Percentiles rank a stretch among this genome's conserved stretches.
Conservation (phyloP, 1,284 basidiomycete genomes). For the Agroathelia rolfsii region DNA sequence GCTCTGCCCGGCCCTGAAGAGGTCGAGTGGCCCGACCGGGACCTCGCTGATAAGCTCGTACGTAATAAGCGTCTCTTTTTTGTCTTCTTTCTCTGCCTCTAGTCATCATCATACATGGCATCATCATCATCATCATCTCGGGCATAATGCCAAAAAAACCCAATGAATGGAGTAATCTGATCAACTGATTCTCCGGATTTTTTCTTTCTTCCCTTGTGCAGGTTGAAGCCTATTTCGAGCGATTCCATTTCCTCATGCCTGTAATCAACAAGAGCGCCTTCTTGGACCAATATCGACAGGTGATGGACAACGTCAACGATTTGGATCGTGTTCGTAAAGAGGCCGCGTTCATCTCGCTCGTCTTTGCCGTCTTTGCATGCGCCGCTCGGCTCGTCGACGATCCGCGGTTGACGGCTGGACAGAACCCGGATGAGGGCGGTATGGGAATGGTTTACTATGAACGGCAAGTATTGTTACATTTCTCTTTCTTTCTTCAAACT, state of each 20-base stretch:
- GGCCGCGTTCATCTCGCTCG: slow-evolving; percentile 63
- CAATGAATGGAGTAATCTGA: too few species aligned
- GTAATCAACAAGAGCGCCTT: slow-evolving; percentile 78
- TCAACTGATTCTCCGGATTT: slow-evolving; percentile 8
- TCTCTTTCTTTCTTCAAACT: too few species aligned
- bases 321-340: slow-evolving; percentile 41
- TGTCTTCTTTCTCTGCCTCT: slow-evolving; percentile 12
- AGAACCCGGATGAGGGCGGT: slow-evolving; percentile 60
- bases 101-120: too few species aligned
- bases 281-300: slow-evolving; percentile 52
- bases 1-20: slow-evolving; percentile 78
- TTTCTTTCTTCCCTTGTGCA: slow-evolving; percentile 22
- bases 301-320: slow-evolving; percentile 66
- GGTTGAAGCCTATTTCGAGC: slow-evolving; percentile 78
- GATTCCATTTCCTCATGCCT: slow-evolving; percentile 79
- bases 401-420: slow-evolving; percentile 46
- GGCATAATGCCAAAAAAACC: too few species aligned
- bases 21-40: slow-evolving; percentile 77
- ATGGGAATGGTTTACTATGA: slow-evolving; percentile 84
- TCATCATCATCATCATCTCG: too few species aligned
- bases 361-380: slow-evolving; percentile 80
- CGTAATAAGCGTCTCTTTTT: slow-evolving; percentile 15
- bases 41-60: slow-evolving; percentile 76
- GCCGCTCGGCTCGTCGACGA: slow-evolving; percentile 73
- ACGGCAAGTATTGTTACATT: slow-evolving; percentile 37